Evolutionary conservation across 768 basidiomycete species (phyloP).

Genomic region (Boletus bicolor): DNA sequence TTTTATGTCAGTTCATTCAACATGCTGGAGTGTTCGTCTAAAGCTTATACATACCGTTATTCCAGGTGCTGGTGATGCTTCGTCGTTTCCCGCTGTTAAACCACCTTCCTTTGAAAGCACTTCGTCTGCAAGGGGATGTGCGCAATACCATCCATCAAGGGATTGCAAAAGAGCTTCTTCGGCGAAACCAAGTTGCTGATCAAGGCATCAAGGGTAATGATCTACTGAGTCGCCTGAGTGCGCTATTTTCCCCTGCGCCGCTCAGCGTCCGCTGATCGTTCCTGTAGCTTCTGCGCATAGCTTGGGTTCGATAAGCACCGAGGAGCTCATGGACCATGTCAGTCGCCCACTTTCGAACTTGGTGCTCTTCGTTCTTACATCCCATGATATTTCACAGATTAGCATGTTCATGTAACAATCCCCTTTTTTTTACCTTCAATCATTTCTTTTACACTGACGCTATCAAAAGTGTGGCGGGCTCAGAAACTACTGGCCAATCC

Average conservation of each 20-base stretch:
- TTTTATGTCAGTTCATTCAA: not conserved
- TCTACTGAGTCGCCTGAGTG: conserved; percentile 4
- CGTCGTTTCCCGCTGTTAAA: conserved; percentile 6
- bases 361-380: not conserved
- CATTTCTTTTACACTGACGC: not conserved
- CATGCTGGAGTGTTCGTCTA: not conserved
- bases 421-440: not conserved
- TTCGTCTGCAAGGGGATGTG: conserved; percentile 11
- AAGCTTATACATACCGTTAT: not conserved
- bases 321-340: conserved; percentile 7
- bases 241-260: not conserved
- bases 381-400: not conserved
- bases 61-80: not conserved
- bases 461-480: conserved; percentile 2
- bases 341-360: not conserved
- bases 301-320: conserved; percentile 1
- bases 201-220: not conserved
- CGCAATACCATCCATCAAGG: conserved; percentile 13
- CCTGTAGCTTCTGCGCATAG: not conserved
- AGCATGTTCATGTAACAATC: conserved; percentile 11
- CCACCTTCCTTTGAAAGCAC: conserved; percentile 8
- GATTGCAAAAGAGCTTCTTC: conserved; percentile 10
- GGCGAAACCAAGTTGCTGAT: not conserved
- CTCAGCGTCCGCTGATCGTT: not conserved
- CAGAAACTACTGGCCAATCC: conserved; percentile 6